Evolutionary conservation across 176 grass and related monocot species (phyloP).

Genomic region (Ensete ventricosum): DNA sequence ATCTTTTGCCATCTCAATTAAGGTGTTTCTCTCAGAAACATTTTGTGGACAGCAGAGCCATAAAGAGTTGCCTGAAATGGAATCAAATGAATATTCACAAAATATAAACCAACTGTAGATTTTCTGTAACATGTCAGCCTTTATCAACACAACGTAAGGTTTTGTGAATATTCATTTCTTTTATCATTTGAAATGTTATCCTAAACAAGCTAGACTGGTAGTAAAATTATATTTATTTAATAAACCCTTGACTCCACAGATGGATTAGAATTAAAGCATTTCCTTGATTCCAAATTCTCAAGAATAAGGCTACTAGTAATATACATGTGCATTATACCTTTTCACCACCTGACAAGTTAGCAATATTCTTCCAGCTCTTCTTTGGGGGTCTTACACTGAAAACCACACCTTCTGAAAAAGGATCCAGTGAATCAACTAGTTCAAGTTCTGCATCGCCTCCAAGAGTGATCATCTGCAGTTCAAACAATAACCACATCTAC

Average conservation of each 20-base stretch:
- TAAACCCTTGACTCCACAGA: no score
- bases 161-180: neutral
- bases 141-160: no score
- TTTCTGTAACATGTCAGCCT: no score
- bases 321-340: slow-evolving; percentile 34
- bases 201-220: neutral
- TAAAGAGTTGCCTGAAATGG: no score
- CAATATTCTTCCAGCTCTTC: slow-evolving; percentile 98
- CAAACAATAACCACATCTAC: neutral
- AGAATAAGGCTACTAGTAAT: neutral
- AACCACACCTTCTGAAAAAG: slow-evolving; percentile 99
- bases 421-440: slow-evolving; percentile 94
- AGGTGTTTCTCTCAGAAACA: no score
- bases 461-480: slow-evolving; percentile 91
- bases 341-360: slow-evolving; percentile 89
- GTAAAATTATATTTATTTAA: neutral
- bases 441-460: slow-evolving; percentile 97
- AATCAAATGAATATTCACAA: no score
- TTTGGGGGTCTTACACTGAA: slow-evolving; percentile 96
- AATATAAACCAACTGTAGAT: no score
- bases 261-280: neutral
- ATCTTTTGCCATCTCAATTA: no score
- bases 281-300: neutral
- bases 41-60: no score
- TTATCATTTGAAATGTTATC: neutral